Evolutionary conservation across 768 basidiomycete species (phyloP).

Genomic region (Imleria badia): DNA sequence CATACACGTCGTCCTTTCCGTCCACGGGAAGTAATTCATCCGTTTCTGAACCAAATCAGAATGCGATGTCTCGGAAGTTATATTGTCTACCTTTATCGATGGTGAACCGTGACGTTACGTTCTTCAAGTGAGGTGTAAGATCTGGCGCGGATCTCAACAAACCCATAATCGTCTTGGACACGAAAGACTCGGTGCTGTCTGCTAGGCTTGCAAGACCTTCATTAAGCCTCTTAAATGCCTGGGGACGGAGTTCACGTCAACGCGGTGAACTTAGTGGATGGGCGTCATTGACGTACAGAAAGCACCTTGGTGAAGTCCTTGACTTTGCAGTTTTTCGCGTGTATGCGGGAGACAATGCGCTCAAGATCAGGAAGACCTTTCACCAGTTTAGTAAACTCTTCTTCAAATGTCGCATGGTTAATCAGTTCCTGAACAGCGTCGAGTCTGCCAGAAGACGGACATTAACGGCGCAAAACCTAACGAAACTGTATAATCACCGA

Average conservation of each 20-base stretch:
- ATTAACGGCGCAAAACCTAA: conserved; percentile 14
- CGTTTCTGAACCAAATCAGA: conserved; percentile 43
- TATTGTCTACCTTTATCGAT: conserved; percentile 53
- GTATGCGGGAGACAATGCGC: conserved; percentile 91
- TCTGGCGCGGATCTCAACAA: conserved; percentile 83
- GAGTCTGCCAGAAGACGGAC: conserved; percentile 49
- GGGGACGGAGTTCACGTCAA: conserved; percentile 5
- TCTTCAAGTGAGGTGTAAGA: conserved; percentile 64
- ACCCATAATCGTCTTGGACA: conserved; percentile 71
- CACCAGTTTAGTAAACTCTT: conserved; percentile 68
- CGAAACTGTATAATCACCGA: conserved; percentile 48
- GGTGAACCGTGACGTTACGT: conserved; percentile 67
- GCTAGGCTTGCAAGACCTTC: conserved; percentile 63
- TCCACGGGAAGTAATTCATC: conserved; percentile 75
- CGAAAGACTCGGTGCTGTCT: conserved; percentile 68
- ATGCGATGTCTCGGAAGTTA: conserved; percentile 8
- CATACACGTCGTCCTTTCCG: conserved; percentile 88
- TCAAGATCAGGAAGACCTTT: conserved; percentile 91
- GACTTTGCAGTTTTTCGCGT: conserved; percentile 87
- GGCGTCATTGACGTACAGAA: conserved; percentile 43
- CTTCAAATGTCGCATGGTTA: conserved; percentile 72
- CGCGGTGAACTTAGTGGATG: not conserved
- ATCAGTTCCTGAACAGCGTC: conserved; percentile 95
- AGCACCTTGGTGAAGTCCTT: conserved; percentile 87
- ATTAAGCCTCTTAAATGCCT: conserved; percentile 78